phyloP scores from a whole-genome alignment of 768 basidiomycete species.

The Dentipellis sp. region DNA sequence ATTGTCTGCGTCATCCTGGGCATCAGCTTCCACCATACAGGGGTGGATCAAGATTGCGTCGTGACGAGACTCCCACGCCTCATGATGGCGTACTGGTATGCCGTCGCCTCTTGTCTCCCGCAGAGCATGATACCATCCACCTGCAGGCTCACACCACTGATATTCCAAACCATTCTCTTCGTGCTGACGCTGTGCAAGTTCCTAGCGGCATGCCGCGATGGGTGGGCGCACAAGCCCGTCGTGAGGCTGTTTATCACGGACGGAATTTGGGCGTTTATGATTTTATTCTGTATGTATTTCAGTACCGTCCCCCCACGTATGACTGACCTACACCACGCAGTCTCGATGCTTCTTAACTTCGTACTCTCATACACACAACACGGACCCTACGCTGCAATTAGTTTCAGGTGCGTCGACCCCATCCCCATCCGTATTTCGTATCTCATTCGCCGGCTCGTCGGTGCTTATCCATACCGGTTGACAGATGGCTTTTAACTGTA shows the following conservation, averaged over 20 bases:
- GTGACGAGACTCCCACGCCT: slow-evolving; percentile 15
- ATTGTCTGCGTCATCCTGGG: not conserved
- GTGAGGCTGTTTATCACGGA: slow-evolving; percentile 17
- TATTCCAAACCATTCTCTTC: slow-evolving; percentile 19
- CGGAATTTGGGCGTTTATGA: slow-evolving; percentile 21
- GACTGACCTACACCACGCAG: not conserved
- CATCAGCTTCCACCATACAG: slow-evolving; percentile 9
- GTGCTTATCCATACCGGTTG: not conserved
- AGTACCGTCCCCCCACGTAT: not conserved
- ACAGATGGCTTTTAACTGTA: slow-evolving; percentile 19
- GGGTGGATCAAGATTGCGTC: slow-evolving; percentile 16
- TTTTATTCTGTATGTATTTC: slow-evolving; percentile 14
- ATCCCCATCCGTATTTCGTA: not conserved
- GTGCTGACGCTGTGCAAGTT: slow-evolving; percentile 17
- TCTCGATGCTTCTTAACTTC: slow-evolving; percentile 17
- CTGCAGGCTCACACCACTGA: slow-evolving; percentile 15
- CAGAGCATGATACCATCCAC: not conserved
- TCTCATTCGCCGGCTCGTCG: not conserved
- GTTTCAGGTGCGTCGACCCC: slow-evolving; percentile 17
- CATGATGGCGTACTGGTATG: slow-evolving; percentile 17
- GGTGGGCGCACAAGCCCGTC: slow-evolving; percentile 17
- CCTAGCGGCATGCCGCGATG: slow-evolving; percentile 10
- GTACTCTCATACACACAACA: slow-evolving; percentile 16
- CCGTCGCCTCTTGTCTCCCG: not conserved
- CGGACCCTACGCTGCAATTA: slow-evolving; percentile 17